Base-by-base conservation (phyloP, 495 filamentous ascomycete species). In the Lentithecium fluviatile region DNA sequence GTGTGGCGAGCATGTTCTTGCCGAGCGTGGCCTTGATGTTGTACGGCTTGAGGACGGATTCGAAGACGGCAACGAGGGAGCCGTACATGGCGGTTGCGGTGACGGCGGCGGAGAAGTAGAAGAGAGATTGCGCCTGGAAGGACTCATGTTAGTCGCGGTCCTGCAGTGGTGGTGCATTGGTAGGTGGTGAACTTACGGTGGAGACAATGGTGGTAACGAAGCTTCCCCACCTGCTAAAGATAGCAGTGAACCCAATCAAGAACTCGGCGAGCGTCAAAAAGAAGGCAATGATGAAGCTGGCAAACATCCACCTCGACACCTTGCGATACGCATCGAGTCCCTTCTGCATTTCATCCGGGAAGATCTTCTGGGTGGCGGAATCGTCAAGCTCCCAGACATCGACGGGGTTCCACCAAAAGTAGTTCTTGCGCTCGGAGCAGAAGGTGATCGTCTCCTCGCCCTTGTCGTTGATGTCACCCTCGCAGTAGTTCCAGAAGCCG, bases 401-500 rank as follows among this genome's bases (percentile, higher is more conserved):
- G 51, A 85, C 69, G 2, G 85, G 79, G 71, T 95, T 84, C 83
- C 91, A 96, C 78, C 85, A 82, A 79, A 88, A 97, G 58, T 84
- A 71, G 3, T 82, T 73, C 74, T 88, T 71, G 52, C 77, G 81
- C 40, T 74, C 68, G 8, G 83, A 83, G 78, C 85, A 88, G 57
- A 68, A 76, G 40, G 70, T 74, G 60, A 71, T 55, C 12, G 76
- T 73, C 21, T 75, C 65, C 76, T 85, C 85, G 54, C 67, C 76
- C 52, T 78, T 75, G 26, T 77, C 73, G 59, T 77, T 78, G 36
- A 76, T 76, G 40, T 77, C 76, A 45, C 83, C 82, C 15, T 80
- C 77, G 79, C 94, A 97, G 82, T 91, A 97, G 70, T 88, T 87
- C 88, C 88, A 95, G 25, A 98, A 79, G 61, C 82, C 82, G 70